Conservation (phyloP, 345 rosid species). For the Corymbia maculata region DNA sequence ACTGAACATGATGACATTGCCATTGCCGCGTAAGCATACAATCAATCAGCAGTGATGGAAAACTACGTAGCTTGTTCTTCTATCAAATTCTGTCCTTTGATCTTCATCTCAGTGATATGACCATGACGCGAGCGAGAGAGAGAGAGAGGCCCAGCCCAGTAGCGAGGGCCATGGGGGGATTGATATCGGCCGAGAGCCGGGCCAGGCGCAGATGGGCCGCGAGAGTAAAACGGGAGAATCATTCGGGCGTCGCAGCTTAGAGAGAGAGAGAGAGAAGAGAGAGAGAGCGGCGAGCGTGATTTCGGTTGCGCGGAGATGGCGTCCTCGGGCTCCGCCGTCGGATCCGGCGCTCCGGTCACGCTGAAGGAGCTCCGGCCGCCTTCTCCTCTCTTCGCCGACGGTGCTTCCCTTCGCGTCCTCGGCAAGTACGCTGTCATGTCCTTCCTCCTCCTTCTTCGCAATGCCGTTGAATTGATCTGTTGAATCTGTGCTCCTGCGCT, state of each 20-base stretch:
- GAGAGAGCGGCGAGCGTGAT: accelerated
- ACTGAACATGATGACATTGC: not conserved
- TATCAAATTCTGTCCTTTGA: not conserved
- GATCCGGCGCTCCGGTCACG: conserved; percentile 39
- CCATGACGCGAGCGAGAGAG: not conserved
- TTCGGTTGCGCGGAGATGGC: conserved; percentile 17
- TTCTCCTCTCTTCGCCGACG: conserved; percentile 44
- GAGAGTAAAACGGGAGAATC: not conserved
- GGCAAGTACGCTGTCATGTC: conserved; percentile 38
- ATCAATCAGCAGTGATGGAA: not conserved
- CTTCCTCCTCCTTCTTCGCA: not conserved
- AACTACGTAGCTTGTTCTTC: not conserved
- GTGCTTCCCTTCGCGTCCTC: conserved; percentile 56
- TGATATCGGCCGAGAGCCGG: not conserved
- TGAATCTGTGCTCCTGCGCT: not conserved
- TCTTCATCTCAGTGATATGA: not conserved
- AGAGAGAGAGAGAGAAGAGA: no score
- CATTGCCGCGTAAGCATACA: not conserved
- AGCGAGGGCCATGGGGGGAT: accelerated
- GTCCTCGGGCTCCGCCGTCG: conserved; percentile 3
- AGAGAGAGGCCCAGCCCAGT: not conserved
- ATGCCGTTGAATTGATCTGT: not conserved
- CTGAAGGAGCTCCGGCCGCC: conserved; percentile 46
- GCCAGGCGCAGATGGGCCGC: not conserved
- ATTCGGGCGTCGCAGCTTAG: no score